Evolutionary conservation across 192 early-diverging fungal genomes (phyloP).

Genomic region (Coemansia biformis): DNA sequence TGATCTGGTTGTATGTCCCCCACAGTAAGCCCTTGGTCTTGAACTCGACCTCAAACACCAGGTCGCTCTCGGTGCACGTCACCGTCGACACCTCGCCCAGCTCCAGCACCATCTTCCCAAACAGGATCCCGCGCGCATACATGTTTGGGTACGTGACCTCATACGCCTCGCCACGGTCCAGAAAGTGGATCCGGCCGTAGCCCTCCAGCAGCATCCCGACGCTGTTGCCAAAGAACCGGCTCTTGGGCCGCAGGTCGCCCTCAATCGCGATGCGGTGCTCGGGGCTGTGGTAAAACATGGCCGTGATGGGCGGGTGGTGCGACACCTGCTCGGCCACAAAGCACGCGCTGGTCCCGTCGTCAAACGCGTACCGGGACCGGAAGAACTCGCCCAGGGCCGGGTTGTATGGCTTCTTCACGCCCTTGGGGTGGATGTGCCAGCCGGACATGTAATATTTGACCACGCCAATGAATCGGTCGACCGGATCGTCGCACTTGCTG

Average conservation of each 20-base stretch:
- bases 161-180: conserved; percentile 59
- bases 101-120: conserved; percentile 92
- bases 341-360: conserved; percentile 64
- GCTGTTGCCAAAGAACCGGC: conserved; percentile 84
- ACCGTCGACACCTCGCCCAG: conserved; percentile 78
- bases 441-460: conserved; percentile 83
- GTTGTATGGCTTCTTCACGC: conserved; percentile 94
- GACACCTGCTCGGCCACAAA: conserved; percentile 90
- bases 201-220: conserved; percentile 83
- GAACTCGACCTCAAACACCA: conserved; percentile 82
- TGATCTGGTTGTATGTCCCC: conserved; percentile 73
- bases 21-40: conserved; percentile 70
- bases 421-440: conserved; percentile 90
- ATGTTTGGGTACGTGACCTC: conserved; percentile 84
- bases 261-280: conserved; percentile 70
- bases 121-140: conserved; percentile 86
- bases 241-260: conserved; percentile 81
- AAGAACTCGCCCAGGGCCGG: conserved; percentile 91
- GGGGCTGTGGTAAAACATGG: conserved; percentile 77
- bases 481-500: conserved; percentile 59
- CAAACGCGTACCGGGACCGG: conserved; percentile 72
- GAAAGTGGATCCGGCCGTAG: conserved; percentile 54
- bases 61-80: conserved; percentile 65
- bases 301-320: conserved; percentile 90
- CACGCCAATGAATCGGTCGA: conserved; percentile 73